phyloP scores from a whole-genome alignment of 1,284 basidiomycete species.

The Sanghuangporus weigelae region DNA sequence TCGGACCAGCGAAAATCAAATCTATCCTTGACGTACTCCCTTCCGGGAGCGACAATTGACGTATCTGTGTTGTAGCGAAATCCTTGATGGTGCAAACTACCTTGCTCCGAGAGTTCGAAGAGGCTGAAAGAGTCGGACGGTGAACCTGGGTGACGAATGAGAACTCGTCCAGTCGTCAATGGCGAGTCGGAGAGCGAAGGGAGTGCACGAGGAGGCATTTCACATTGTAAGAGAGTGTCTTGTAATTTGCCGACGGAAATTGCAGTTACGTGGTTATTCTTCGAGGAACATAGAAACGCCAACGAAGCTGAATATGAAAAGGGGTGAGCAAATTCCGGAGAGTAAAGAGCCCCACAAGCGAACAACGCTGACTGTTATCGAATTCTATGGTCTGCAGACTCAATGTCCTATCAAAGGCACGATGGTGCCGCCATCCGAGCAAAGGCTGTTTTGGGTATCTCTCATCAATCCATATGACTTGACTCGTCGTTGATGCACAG shows the following conservation, averaged over 20 bases:
- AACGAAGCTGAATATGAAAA: not conserved
- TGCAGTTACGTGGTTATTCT: constrained; percentile 1
- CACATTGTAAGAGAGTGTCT: constrained; percentile 5
- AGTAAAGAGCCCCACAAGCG: not conserved
- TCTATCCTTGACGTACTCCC: constrained; percentile 1
- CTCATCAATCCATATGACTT: constrained; percentile 64
- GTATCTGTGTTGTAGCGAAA: constrained; percentile 25
- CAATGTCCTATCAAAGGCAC: constrained; percentile 56
- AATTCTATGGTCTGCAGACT: constrained; percentile 34
- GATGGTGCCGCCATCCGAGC: constrained; percentile 53
- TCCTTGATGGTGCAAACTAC: constrained; percentile 42
- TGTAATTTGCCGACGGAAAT: not conserved
- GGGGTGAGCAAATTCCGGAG: not conserved
- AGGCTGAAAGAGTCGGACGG: constrained; percentile 31
- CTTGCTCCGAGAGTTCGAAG: constrained; percentile 43
- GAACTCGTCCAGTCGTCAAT: constrained; percentile 35
- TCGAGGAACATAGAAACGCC: constrained; percentile 23
- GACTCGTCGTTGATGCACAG: constrained; percentile 50
- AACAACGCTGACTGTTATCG: constrained; percentile 31
- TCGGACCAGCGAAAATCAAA: constrained; percentile 31
- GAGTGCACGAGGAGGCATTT: constrained; percentile 6
- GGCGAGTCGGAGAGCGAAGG: not conserved
- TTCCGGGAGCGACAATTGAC: not conserved
- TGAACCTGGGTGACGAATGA: constrained; percentile 34
- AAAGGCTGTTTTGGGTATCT: constrained; percentile 51